Conservation (phyloP, 768 basidiomycete genomes). For the Leucocoprinus birnbaumii region DNA sequence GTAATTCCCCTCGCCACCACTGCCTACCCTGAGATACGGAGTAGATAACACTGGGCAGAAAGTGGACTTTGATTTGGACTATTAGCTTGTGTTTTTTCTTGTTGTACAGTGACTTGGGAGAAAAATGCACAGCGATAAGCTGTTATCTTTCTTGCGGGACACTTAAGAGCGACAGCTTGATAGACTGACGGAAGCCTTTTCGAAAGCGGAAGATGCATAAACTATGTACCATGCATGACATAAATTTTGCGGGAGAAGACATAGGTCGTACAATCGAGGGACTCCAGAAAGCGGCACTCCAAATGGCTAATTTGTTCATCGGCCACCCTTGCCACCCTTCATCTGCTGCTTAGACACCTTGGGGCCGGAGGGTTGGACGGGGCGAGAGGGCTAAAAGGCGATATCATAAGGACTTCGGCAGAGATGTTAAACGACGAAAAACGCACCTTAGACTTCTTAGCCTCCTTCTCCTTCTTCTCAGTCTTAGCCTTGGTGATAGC, state of each 20-base stretch:
- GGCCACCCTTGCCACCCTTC: slow-evolving; percentile 85
- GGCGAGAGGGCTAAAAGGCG: slow-evolving; percentile 48
- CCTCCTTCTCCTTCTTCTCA: slow-evolving; percentile 96
- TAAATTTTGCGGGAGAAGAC: slow-evolving; percentile 22
- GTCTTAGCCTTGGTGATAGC: slow-evolving; percentile 94
- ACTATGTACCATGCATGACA: slow-evolving; percentile 20
- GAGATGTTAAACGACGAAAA: background rate
- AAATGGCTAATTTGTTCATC: slow-evolving; percentile 37
- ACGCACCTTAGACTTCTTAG: slow-evolving; percentile 81
- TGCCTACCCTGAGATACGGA: slow-evolving; percentile 9
- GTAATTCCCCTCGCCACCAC: slow-evolving; percentile 18
- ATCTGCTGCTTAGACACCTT: slow-evolving; percentile 95
- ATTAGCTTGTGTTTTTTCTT: background rate
- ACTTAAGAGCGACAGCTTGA: background rate
- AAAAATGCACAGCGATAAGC: background rate
- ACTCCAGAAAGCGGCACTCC: slow-evolving; percentile 1
- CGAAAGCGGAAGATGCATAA: background rate
- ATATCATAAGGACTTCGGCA: slow-evolving; percentile 7
- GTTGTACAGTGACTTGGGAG: slow-evolving; percentile 1
- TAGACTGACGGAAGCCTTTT: background rate
- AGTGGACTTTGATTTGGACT: slow-evolving; percentile 3
- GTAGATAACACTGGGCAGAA: slow-evolving; percentile 3
- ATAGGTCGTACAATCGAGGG: slow-evolving; percentile 19
- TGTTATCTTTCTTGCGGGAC: background rate
- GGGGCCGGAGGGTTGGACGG: slow-evolving; percentile 56